Evolutionary conservation across 768 basidiomycete species (phyloP).

Genomic region (Fomitopsis pulvina): DNA sequence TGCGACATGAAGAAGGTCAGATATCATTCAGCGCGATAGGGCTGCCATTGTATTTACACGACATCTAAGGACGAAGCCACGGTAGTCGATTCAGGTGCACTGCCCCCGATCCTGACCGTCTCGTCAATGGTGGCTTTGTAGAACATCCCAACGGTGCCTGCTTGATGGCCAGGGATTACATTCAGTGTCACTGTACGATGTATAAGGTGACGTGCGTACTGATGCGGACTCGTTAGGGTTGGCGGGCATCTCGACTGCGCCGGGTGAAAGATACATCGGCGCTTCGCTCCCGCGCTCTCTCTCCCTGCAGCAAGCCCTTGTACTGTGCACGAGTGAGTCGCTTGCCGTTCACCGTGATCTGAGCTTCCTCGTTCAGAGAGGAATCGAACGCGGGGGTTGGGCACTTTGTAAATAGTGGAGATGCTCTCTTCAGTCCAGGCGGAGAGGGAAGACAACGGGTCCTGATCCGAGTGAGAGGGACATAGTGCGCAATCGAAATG

Average conservation of each 20-base stretch:
- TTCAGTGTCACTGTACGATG: background rate
- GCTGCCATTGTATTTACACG: background rate
- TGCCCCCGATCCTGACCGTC: constrained; percentile 15
- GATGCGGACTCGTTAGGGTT: background rate
- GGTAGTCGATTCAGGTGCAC: constrained; percentile 14
- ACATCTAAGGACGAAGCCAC: constrained; percentile 21
- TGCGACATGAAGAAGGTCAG: background rate
- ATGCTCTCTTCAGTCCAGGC: constrained; percentile 36
- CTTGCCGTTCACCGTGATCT: constrained; percentile 37
- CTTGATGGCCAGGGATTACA: constrained; percentile 12
- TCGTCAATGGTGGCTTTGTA: constrained; percentile 18
- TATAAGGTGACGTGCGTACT: background rate
- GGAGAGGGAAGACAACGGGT: constrained; percentile 32
- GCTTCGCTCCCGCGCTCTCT: constrained; percentile 17
- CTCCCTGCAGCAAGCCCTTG: constrained; percentile 28
- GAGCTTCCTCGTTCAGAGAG: constrained; percentile 31
- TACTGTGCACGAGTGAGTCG: constrained; percentile 32
- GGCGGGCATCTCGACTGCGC: constrained; percentile 14
- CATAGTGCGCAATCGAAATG: background rate
- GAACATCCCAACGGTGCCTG: constrained; percentile 21
- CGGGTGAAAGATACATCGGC: constrained; percentile 25
- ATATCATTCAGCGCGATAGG: background rate
- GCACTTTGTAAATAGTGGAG: constrained; percentile 32
- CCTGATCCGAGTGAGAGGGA: background rate
- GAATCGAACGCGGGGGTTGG: constrained; percentile 33